Evolutionary conservation across 768 basidiomycete genomes (phyloP).

Genomic region (Suillus discolor): DNA sequence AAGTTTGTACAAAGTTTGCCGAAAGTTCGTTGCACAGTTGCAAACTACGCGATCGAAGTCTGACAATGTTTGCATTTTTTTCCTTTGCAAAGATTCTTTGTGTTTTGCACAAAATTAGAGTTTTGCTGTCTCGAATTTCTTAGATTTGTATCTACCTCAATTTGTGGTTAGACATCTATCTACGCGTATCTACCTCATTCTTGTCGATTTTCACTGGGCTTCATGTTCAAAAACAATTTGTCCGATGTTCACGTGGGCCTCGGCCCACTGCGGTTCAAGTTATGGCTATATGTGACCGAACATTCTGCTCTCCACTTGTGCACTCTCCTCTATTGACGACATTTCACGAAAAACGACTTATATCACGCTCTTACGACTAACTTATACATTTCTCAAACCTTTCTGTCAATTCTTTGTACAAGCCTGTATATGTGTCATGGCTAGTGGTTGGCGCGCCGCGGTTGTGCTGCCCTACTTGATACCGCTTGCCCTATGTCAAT

Average conservation of each 20-base stretch:
- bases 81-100: no score
- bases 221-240: background rate
- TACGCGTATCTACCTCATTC: no score
- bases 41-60: no score
- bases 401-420: background rate
- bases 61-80: no score
- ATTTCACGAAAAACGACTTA: conserved; percentile 2
- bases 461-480: conserved; percentile 18
- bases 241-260: background rate
- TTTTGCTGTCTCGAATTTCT: no score
- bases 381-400: conserved; percentile 13
- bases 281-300: background rate
- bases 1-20: no score
- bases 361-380: conserved; percentile 12
- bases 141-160: no score
- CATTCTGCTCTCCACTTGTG: background rate
- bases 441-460: conserved; percentile 4
- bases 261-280: background rate
- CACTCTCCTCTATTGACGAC: background rate
- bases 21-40: no score
- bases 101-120: no score
- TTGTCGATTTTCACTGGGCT: no score
- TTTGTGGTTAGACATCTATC: no score
- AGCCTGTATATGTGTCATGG: conserved; percentile 14
- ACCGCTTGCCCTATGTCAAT: conserved; percentile 22